These are phyloP conservation scores for Rhododendron henanense DNA, from an alignment of 148 eudicot species.

Conservation along the genomic window DNA sequence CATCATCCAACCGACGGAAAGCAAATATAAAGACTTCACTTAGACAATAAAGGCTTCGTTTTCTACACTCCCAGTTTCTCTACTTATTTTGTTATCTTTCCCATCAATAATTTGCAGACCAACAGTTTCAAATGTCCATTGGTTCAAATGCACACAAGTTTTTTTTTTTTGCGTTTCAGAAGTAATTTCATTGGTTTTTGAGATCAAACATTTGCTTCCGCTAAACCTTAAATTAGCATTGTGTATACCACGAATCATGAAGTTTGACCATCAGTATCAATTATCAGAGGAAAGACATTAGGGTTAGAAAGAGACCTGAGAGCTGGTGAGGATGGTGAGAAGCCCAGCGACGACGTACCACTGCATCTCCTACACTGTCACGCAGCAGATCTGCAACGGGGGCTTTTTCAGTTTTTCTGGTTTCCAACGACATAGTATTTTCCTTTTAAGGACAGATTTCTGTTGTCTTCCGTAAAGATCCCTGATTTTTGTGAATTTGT, in stretches of 20 bases:
- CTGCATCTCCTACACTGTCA: conserved; percentile 37
- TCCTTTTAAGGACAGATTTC: not conserved
- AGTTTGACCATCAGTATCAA: not conserved
- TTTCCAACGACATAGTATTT: not conserved
- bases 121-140: not conserved
- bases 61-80: not conserved
- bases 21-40: too few relatives aligned
- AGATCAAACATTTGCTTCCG: not conserved
- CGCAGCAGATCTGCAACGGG: conserved; percentile 2
- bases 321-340: conserved; percentile 63
- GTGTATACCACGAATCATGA: not conserved
- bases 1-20: not conserved
- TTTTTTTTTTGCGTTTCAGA: not conserved
- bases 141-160: not conserved
- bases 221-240: not conserved
- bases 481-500: not conserved
- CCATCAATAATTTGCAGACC: not conserved
- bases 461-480: too few relatives aligned
- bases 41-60: not conserved
- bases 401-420: too few relatives aligned
- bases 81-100: not conserved
- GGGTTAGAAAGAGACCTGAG: conserved; percentile 41
- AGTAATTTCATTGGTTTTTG: not conserved
- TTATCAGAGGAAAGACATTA: not conserved
- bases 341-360: conserved; percentile 70